Evolutionary conservation across 2,329 filamentous ascomycete species (phyloP).

Genomic region (Calonectria pseudoreteaudii): DNA sequence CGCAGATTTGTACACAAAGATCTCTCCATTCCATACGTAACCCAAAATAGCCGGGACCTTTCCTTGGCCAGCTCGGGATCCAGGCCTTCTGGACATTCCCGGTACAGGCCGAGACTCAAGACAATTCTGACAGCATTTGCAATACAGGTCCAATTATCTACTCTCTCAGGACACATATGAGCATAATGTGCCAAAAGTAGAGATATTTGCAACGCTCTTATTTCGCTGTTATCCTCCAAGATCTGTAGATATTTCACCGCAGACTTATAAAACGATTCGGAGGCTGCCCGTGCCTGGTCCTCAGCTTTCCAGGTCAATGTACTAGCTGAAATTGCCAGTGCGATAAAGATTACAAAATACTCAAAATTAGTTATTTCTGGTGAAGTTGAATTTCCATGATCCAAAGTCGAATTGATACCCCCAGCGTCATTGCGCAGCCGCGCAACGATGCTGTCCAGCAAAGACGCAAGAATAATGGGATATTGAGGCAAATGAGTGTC

Average conservation of each 20-base stretch:
- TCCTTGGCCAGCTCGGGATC: not conserved
- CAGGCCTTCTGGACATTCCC: not conserved
- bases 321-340: not conserved
- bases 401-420: not conserved
- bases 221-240: not conserved
- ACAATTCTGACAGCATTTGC: conserved; percentile 6
- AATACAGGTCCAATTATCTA: conserved; percentile 2
- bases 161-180: not conserved
- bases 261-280: conserved; percentile 2
- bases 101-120: not conserved
- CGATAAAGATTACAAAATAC: not conserved
- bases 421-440: not conserved
- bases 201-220: not conserved
- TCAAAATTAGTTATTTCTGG: not conserved
- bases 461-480: not conserved
- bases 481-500: conserved; percentile 3
- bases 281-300: not conserved
- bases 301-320: not conserved
- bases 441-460: not conserved
- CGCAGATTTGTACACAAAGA: not conserved
- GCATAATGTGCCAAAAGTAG: not conserved
- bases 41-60: not conserved
- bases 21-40: conserved; percentile 2
- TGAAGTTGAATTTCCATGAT: not conserved
- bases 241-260: not conserved